These are phyloP conservation scores for Coleophoma eucalyptorum DNA, from an alignment of 2,329 filamentous ascomycete genomes.

Conservation along the genomic window DNA sequence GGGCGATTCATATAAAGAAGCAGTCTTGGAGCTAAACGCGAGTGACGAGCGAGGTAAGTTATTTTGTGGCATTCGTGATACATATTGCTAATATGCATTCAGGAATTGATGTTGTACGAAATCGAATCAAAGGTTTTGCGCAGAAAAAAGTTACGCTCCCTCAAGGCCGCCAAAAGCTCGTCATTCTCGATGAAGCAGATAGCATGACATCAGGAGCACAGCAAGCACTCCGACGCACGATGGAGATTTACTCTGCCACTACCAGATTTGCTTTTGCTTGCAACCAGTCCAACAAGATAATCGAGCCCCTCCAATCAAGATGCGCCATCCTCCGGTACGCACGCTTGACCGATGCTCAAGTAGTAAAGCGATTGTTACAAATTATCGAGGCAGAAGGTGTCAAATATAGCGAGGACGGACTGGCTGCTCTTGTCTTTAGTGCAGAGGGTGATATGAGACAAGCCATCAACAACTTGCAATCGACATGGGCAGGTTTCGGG, in stretches of 20 bases:
- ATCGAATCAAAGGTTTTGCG: slow-evolving; percentile 96
- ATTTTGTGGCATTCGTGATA: neutral
- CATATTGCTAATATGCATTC: slow-evolving; percentile 1
- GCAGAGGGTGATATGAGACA: slow-evolving; percentile 99
- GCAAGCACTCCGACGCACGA: slow-evolving; percentile 89
- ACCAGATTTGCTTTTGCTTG: slow-evolving; percentile 97
- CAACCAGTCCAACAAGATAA: slow-evolving; percentile 99
- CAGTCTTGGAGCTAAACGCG: slow-evolving; percentile 92
- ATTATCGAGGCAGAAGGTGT: slow-evolving; percentile 92
- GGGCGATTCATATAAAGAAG: slow-evolving; percentile 94
- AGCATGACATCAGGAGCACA: slow-evolving; percentile 97
- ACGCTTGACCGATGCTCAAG: slow-evolving; percentile 85
- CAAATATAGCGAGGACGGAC: slow-evolving; percentile 84
- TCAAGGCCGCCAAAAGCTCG: slow-evolving; percentile 85
- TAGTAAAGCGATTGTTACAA: slow-evolving; percentile 86
- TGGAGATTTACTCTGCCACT: slow-evolving; percentile 98
- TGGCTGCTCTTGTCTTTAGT: slow-evolving; percentile 94
- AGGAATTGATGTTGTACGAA: slow-evolving; percentile 96
- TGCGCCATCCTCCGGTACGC: slow-evolving; percentile 95
- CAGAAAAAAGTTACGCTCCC: slow-evolving; percentile 98
- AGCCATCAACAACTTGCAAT: slow-evolving; percentile 97
- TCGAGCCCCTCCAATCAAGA: slow-evolving; percentile 95
- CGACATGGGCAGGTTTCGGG: slow-evolving; percentile 87
- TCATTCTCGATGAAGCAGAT: slow-evolving; percentile 97
- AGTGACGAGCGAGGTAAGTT: slow-evolving; percentile 80